A percentile compares a stretch with the other conserved stretches of the same genome.
Conservation (phyloP, 177 flowering plant species). For the Telopea speciosissima region DNA sequence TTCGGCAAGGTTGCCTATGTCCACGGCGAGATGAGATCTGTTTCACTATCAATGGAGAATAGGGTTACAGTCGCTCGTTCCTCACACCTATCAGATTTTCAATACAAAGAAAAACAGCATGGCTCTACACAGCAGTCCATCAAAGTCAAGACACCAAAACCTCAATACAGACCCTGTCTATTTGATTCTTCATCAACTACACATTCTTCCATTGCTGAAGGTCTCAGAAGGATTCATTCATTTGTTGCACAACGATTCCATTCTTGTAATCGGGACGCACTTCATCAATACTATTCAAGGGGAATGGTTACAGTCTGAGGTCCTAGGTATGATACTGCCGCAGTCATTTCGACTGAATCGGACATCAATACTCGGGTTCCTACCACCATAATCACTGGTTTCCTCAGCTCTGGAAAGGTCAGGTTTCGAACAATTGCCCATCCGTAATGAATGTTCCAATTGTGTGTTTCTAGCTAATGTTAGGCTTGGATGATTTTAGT, state of each 20-base stretch:
- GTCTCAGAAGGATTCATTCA: conserved; percentile 11
- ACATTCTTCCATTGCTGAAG: not conserved
- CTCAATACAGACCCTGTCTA: not conserved
- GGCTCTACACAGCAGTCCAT: too few relatives aligned
- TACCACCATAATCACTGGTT: conserved; percentile 84
- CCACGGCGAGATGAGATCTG: too few relatives aligned
- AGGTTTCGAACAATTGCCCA: not conserved
- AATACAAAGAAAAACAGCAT: too few relatives aligned
- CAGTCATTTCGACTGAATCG: conserved; percentile 15
- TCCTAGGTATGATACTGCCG: conserved; percentile 9
- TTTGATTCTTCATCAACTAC: not conserved
- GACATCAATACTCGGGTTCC: conserved; percentile 57
- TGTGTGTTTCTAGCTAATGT: too few relatives aligned
- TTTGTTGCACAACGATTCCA: not conserved
- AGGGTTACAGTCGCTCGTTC: too few relatives aligned
- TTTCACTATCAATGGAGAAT: too few relatives aligned
- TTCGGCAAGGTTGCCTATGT: too few relatives aligned
- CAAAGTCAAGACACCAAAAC: too few relatives aligned
- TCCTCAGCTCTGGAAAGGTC: conserved; percentile 93
- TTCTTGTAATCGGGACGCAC: not conserved
- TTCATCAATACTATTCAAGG: conserved; percentile 9
- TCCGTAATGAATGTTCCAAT: too few relatives aligned
- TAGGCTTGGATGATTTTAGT: too few relatives aligned
- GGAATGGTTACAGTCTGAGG: conserved; percentile 16
- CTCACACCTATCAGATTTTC: too few relatives aligned